Evolutionary conservation across 805 yeast genomes (phyloP), one percentile per base, ranked within the genome.

Genomic region (Myxozyma melibiosi): DNA sequence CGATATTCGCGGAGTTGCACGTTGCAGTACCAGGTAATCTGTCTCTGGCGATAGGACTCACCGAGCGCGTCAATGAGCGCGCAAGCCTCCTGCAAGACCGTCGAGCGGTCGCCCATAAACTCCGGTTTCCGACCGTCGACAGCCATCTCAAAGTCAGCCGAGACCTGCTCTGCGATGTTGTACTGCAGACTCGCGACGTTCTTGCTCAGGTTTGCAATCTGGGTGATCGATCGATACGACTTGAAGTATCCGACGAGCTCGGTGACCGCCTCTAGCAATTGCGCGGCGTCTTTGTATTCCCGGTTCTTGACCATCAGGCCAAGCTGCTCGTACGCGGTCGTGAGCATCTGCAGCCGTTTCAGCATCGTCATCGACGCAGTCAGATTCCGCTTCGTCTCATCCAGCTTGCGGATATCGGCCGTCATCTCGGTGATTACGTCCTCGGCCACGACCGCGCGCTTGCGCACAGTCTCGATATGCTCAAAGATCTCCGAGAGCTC

Each of bases 291-390:
- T 9, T 71, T 68, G 59, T 78, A 78, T 50, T 80, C 75, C 47
- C 79, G 77, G 11, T 74, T 74, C 22, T 76, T 71, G 0, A 80
- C 74, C 49, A 81, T 74, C 5, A 72, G 67, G 16, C 77, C 77
- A 44, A 90, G 76, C 61, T 82, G 81, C 40, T 83, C 84, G 69
- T 84, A 84, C 2, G 95, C 91, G 20, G 82, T 84, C 5, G 88
- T 79, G 47, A 94, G 76, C 88, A 91, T 91, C 67, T 90, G 96
- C 37, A 94, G 76, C 60, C 96, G 80, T 66, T 92, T 88, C 64
- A 92, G 76, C 35, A 90, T 84, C 1, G 95, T 89, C 88, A 94
- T 88, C 9, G 94, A 83, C 27, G 83, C 77, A 1, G 90, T 91
- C 47, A 94, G 75, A 70, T 94, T 94, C 68, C 82, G 83, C 74